Conservation (phyloP, 106 monocot species). For the Allium sativum region DNA sequence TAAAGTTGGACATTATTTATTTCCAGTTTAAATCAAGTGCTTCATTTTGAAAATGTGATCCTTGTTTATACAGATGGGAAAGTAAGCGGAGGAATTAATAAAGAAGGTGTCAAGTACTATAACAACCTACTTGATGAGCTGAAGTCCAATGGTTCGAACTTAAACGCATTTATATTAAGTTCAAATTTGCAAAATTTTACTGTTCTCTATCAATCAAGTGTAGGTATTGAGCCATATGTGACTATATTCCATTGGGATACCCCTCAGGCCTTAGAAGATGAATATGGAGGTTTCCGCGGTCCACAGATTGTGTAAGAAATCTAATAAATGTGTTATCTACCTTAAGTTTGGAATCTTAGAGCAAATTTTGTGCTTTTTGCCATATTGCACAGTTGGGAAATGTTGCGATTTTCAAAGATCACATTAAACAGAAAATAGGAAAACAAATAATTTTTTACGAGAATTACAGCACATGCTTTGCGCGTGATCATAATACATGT, state of each 20-base stretch:
- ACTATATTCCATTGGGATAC: conserved; percentile 34
- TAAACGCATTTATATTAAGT: too few species aligned
- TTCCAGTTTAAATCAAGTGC: neutral
- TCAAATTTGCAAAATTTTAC: too few species aligned
- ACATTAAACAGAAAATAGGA: too few species aligned
- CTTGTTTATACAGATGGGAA: conserved; percentile 2
- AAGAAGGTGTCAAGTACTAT: conserved; percentile 4
- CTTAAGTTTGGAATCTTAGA: too few species aligned
- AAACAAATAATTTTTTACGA: too few species aligned
- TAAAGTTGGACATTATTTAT: too few species aligned
- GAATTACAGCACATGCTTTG: too few species aligned
- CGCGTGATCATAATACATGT: too few species aligned
- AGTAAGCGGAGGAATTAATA: neutral
- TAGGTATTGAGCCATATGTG: conserved; percentile 21
- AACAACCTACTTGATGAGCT: conserved; percentile 6
- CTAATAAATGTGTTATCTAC: neutral
- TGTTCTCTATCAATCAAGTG: neutral
- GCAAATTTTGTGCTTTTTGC: too few species aligned
- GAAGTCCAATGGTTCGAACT: neutral
- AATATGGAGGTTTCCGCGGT: conserved; percentile 22
- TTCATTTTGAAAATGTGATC: neutral
- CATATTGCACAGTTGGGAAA: too few species aligned
- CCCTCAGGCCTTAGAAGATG: conserved; percentile 24
- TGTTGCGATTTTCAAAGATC: too few species aligned
- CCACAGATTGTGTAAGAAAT: conserved; percentile 14